Evolutionary conservation across 306 rosid genomes (phyloP).

Genomic region (Castanea sativa): DNA sequence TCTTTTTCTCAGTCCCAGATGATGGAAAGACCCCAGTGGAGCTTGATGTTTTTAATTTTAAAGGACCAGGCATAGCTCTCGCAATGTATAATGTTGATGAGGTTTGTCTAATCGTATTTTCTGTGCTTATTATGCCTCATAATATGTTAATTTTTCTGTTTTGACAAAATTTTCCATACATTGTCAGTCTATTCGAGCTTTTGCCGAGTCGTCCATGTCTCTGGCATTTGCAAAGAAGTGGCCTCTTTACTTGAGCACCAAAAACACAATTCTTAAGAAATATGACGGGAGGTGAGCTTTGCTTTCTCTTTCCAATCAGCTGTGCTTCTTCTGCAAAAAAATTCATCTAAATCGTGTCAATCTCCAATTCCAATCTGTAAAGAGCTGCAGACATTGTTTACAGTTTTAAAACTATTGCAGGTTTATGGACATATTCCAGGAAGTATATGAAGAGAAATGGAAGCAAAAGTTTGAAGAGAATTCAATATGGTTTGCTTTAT

Average conservation of each 20-base stretch:
- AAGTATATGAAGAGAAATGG: slow-evolving; percentile 89
- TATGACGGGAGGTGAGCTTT: slow-evolving; percentile 90
- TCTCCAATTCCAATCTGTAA: neutral
- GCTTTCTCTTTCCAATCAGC: slow-evolving; percentile 4
- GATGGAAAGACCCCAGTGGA: slow-evolving; percentile 64
- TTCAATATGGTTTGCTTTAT: slow-evolving; percentile 74
- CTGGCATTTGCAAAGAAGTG: slow-evolving; percentile 80
- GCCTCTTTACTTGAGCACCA: slow-evolving; percentile 97
- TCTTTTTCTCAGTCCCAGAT: slow-evolving; percentile 66
- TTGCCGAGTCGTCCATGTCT: slow-evolving; percentile 93
- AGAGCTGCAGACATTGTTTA: slow-evolving; percentile 18
- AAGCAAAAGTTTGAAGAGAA: slow-evolving; percentile 76
- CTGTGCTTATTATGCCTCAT: slow-evolving; percentile 6
- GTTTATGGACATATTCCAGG: slow-evolving; percentile 94
- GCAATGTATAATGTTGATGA: slow-evolving; percentile 94
- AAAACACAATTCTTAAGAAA: slow-evolving; percentile 91
- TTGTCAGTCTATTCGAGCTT: slow-evolving; percentile 79
- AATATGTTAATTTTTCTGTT: slow-evolving; percentile 14
- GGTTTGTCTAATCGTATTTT: slow-evolving; percentile 44
- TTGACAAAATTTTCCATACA: slow-evolving; percentile 11
- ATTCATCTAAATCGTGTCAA: neutral
- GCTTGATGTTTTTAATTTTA: slow-evolving; percentile 78
- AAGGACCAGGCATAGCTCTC: slow-evolving; percentile 92
- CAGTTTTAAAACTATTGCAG: slow-evolving; percentile 38
- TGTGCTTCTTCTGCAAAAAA: slow-evolving; percentile 10